Evolutionary conservation across 768 basidiomycete species (phyloP), one percentile per base, ranked within the genome.

Genomic region (Hydnum rufescens): DNA sequence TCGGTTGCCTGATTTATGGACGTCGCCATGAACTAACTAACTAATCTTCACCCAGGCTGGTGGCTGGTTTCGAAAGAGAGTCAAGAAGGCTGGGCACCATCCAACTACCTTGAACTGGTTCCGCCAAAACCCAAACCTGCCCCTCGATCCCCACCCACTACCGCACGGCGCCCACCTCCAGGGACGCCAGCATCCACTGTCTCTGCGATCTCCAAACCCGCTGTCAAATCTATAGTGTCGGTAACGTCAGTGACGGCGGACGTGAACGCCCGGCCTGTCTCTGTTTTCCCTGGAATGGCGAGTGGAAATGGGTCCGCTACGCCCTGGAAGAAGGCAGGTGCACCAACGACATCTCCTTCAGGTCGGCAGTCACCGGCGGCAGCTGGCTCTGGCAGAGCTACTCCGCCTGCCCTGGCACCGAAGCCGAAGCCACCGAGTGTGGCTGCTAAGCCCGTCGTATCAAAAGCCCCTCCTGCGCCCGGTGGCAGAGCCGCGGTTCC

Each of bases 51-150:
- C 3, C n/a, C 48, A 66, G 68, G 93, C 2, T 99, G 95, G 95
- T 97, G 95, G 93, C 71, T 95, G 30, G 82, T 96, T 53, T 85
- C 81, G 71, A 88, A 82, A 65, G 74, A 71, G 51, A 74, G 74
- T 2, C 66, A 68, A 18, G 89, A 96, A 62, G 95, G 88, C 13
- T 99, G 92, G 90, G 88, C 92, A 19, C 95, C 95, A 2, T 79
- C 81, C 58, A 90, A 88, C 64, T 95, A 90, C 61, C 77, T 93
- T 4, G 90, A 95, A 62, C 72, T 82, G 31, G 74, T 81, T 3
- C 78, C 79, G 18, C 75, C 75, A 22, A 77, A 74, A 57, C 72
- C 77, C 2, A 76, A 75, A 42, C 72, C 79, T 1, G 68, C 77
- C 0, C 71, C 79, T 0, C 77, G 83, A 0, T 82, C 85, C 0